Evolutionary conservation across 495 filamentous ascomycete species (phyloP).

Genomic region (Sphaerosporella brunnea): DNA sequence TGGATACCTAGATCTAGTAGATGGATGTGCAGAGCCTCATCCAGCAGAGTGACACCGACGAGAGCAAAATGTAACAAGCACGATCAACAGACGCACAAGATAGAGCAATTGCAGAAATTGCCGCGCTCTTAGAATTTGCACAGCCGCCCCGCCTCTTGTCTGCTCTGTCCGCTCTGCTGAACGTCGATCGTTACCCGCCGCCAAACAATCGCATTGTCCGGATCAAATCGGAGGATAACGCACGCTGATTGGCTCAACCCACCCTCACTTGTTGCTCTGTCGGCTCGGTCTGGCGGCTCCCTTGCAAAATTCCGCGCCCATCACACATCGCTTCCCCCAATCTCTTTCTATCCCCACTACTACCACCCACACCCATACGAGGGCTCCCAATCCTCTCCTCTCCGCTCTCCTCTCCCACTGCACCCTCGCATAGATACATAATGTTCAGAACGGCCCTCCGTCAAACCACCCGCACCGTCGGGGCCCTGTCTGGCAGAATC

Average conservation of each 20-base stretch:
- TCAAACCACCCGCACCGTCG: slow-evolving; percentile 83
- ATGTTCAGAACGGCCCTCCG: slow-evolving; percentile 98
- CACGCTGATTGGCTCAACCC: slow-evolving; percentile 1
- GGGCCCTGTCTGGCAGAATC: slow-evolving; percentile 79
- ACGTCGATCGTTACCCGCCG: no score
- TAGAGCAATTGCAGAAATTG: no score
- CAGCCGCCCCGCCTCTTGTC: no score
- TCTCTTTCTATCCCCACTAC: slow-evolving; percentile 22
- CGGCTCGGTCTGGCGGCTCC: slow-evolving; percentile 3
- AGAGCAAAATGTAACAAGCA: no score
- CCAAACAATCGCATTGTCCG: slow-evolving; percentile 1
- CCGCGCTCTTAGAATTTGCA: no score
- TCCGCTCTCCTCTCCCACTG: slow-evolving; percentile 30
- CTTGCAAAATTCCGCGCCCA: slow-evolving; percentile 37
- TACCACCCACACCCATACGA: slow-evolving; percentile 2
- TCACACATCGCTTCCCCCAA: slow-evolving; percentile 30
- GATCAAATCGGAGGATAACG: neutral
- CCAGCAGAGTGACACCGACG: no score
- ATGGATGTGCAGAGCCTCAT: no score
- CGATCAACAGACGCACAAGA: no score
- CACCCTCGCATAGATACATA: slow-evolving; percentile 36
- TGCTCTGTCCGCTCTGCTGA: no score
- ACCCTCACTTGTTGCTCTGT: neutral
- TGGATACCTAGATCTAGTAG: no score
- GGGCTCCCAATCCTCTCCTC: slow-evolving; percentile 5